Evolutionary conservation across 345 rosid species (phyloP).

Genomic region (Boechera stricta): DNA sequence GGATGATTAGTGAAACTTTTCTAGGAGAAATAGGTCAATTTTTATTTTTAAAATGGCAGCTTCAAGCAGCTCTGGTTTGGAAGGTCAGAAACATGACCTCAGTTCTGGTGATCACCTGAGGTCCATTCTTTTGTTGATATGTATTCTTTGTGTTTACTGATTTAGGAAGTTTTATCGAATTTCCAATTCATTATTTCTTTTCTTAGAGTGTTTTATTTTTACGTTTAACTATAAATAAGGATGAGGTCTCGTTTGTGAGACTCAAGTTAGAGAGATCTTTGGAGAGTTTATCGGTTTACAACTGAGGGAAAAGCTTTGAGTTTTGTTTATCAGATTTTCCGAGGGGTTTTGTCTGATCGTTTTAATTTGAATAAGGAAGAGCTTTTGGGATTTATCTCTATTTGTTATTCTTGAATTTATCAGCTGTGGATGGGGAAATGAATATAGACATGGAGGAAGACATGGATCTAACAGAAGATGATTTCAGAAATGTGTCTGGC

Average conservation of each 20-base stretch:
- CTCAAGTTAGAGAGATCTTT: not conserved
- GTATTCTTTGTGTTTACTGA: slow-evolving; percentile 1
- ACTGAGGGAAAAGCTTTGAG: not conserved
- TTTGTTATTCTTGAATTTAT: slow-evolving; percentile 14
- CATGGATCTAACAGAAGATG: slow-evolving; percentile 47
- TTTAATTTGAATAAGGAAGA: slow-evolving; percentile 1
- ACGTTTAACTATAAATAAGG: not conserved
- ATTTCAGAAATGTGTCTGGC: slow-evolving; percentile 48
- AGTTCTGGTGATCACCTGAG: slow-evolving; percentile 40
- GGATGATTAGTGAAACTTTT: slow-evolving; percentile 8
- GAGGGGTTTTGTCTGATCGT: not conserved
- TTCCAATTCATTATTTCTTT: not conserved
- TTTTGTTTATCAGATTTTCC: not conserved
- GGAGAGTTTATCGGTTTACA: not conserved
- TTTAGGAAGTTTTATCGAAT: not conserved
- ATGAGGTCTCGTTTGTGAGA: slow-evolving; percentile 17
- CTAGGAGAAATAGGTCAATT: not conserved
- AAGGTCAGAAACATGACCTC: slow-evolving; percentile 45
- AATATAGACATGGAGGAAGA: slow-evolving; percentile 45
- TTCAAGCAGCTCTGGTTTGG: slow-evolving; percentile 41
- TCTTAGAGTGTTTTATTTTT: not conserved
- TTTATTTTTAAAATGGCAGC: slow-evolving; percentile 50
- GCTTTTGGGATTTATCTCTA: slow-evolving; percentile 17
- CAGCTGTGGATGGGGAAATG: slow-evolving; percentile 26
- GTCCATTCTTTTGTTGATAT: slow-evolving; percentile 1